Conservation (phyloP, 495 filamentous ascomycete species). For the Monascus purpureus region DNA sequence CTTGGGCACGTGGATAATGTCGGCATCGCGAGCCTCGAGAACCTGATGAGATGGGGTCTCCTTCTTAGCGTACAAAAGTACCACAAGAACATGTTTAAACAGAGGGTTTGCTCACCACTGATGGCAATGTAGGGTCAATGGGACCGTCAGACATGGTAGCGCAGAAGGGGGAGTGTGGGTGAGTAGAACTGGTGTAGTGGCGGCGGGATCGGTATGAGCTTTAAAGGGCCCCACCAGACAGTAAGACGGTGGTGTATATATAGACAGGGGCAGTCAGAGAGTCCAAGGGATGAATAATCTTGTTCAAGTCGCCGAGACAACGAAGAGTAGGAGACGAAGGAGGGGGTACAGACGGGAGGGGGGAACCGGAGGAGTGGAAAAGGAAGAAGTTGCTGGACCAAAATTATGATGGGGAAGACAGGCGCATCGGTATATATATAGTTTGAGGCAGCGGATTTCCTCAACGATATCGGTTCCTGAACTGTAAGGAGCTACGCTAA, state of each 20-base stretch:
- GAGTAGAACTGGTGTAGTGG: background rate
- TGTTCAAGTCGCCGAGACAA: no score
- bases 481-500: no score
- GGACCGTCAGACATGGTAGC: constrained; percentile 51
- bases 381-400: constrained; percentile 4
- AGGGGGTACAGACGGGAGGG: background rate
- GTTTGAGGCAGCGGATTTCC: no score
- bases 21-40: constrained; percentile 69
- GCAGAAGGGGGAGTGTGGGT: background rate
- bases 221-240: no score
- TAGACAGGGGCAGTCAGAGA: no score
- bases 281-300: no score
- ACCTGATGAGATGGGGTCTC: constrained; percentile 15
- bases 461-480: no score
- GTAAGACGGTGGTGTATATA: background rate
- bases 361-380: background rate
- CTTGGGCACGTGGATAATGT: constrained; percentile 60
- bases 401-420: no score
- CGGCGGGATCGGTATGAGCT: background rate
- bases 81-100: background rate
- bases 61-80: background rate
- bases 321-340: constrained; percentile 2
- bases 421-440: no score
- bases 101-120: constrained; percentile 42
- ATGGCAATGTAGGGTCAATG: constrained; percentile 37